These are phyloP conservation scores for Acanthamoeba culbertsoni DNA, from an alignment of 208 protist species.

Conservation along the genomic window DNA sequence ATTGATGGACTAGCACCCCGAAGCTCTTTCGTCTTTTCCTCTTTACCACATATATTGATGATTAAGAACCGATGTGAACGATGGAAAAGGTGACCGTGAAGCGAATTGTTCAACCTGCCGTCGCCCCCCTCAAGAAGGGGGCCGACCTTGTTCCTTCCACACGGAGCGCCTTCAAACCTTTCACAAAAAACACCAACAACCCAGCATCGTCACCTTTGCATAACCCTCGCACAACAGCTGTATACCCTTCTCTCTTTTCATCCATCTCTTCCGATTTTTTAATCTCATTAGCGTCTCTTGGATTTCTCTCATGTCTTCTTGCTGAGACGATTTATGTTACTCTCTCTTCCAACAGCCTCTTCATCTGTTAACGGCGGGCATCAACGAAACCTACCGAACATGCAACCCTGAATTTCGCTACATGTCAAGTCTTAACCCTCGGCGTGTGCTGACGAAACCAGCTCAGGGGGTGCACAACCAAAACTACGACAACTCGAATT, in stretches of 20 bases:
- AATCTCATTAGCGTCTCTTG: background rate
- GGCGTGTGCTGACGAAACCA: slow-evolving; percentile 29
- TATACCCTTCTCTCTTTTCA: background rate
- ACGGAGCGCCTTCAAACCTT: background rate
- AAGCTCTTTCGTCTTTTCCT: background rate
- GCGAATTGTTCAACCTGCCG: background rate
- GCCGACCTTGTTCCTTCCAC: background rate
- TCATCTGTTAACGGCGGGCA: background rate
- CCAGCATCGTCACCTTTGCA: background rate
- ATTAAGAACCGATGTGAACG: background rate
- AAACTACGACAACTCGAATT: slow-evolving; percentile 43
- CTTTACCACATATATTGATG: background rate
- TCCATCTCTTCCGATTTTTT: no score
- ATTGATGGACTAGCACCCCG: background rate
- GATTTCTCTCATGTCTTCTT: background rate
- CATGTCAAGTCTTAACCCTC: background rate
- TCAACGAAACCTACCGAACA: background rate
- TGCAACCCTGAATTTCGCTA: slow-evolving; percentile 52
- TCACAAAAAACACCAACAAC: background rate
- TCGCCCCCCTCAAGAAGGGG: background rate
- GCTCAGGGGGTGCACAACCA: slow-evolving; percentile 16
- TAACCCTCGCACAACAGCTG: background rate
- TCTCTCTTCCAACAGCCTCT: background rate
- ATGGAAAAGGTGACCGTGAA: background rate
- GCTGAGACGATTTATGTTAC: no score